Evolutionary conservation across 768 basidiomycete genomes (phyloP).

Genomic region (Saitozyma podzolica): DNA sequence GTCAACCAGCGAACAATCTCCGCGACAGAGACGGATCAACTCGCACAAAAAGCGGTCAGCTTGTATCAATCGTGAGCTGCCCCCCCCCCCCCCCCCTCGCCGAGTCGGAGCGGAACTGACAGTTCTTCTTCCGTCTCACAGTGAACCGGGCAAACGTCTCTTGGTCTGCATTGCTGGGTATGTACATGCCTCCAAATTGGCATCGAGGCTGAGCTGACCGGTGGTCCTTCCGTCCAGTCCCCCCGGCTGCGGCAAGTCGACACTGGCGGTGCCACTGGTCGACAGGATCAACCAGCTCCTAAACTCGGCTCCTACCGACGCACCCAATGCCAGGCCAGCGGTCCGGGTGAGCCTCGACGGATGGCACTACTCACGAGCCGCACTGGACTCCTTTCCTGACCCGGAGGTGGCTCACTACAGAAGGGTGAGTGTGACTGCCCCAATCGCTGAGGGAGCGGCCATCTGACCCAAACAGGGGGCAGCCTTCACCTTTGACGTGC

Average conservation of each 20-base stretch:
- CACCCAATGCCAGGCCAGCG: conserved; percentile 51
- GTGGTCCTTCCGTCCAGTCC: conserved; percentile 9
- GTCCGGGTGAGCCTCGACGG: conserved; percentile 81
- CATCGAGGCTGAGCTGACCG: too few relatives aligned
- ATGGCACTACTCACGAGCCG: conserved; percentile 83
- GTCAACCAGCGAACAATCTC: too few relatives aligned
- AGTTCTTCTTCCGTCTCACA: too few relatives aligned
- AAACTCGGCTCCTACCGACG: conserved; percentile 35
- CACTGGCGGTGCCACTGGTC: conserved; percentile 65
- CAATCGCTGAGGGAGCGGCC: too few relatives aligned
- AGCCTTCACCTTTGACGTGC: conserved; percentile 85
- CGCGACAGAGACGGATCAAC: too few relatives aligned
- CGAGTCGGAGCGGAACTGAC: too few relatives aligned
- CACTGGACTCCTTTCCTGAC: conserved; percentile 65
- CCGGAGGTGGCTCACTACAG: conserved; percentile 73
- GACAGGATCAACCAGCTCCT: conserved; percentile 59
- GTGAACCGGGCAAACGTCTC: too few relatives aligned
- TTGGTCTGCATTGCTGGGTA: too few relatives aligned
- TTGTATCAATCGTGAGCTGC: too few relatives aligned
- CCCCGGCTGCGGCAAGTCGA: conserved; percentile 85
- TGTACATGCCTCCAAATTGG: too few relatives aligned
- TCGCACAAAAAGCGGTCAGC: too few relatives aligned
- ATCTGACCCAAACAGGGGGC: conserved; percentile 56
- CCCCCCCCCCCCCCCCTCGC: too few relatives aligned
- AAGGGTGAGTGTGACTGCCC: conserved; percentile 53